Evolutionary conservation across 2,329 filamentous ascomycete species (phyloP).

Genomic region (Pyrenochaeta sp.): DNA sequence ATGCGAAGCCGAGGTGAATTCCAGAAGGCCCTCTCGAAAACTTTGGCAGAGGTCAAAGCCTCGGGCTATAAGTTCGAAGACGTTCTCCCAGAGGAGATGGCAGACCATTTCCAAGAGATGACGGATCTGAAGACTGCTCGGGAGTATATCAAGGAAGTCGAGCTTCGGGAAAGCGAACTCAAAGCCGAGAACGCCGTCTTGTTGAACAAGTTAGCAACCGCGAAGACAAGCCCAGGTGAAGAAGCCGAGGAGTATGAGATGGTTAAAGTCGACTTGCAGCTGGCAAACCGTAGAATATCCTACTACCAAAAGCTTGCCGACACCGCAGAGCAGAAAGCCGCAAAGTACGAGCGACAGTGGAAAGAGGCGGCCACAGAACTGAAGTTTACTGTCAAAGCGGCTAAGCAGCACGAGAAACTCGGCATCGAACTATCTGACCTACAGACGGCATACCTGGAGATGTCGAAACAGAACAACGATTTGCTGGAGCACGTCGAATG

Average conservation of each 20-base stretch:
- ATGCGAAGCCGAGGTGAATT: constrained; percentile 22
- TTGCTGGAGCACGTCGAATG: constrained; percentile 8
- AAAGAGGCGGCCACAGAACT: too few relatives aligned
- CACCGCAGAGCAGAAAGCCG: too few relatives aligned
- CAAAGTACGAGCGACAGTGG: constrained; percentile 9
- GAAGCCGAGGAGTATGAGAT: constrained; percentile 20
- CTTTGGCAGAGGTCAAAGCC: constrained; percentile 17
- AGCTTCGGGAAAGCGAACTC: constrained; percentile 16
- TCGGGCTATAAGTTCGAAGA: constrained; percentile 22
- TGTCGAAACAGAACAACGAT: constrained; percentile 17
- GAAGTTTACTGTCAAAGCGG: too few relatives aligned
- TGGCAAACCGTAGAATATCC: constrained; percentile 14
- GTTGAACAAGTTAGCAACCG: constrained; percentile 16
- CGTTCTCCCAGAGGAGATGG: constrained; percentile 19
- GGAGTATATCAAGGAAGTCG: constrained; percentile 21
- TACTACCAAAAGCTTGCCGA: constrained; percentile 17
- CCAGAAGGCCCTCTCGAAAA: constrained; percentile 17
- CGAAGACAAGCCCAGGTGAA: constrained; percentile 20
- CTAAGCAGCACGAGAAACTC: too few relatives aligned
- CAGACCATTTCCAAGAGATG: constrained; percentile 13
- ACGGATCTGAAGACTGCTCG: constrained; percentile 21
- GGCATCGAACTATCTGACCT: too few relatives aligned
- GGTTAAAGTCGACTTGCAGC: constrained; percentile 25
- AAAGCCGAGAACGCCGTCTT: constrained; percentile 12
- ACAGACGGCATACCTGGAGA: constrained; percentile 10